Percentiles rank a stretch among this genome's conserved stretches.
phyloP scores from a whole-genome alignment of 345 rosid genomes.

The Alliaria petiolata region DNA sequence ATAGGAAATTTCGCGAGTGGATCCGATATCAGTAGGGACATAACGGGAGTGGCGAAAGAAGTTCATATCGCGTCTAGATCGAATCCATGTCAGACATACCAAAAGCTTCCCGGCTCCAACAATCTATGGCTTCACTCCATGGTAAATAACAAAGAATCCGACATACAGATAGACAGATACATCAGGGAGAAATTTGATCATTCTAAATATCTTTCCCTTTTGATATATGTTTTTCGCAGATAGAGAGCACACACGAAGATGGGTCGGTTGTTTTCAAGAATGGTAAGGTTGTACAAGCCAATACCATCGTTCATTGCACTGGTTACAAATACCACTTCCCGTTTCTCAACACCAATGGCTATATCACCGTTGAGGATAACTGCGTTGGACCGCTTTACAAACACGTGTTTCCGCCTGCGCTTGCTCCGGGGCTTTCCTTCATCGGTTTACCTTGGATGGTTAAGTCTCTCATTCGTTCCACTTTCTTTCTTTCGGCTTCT shows the following conservation, averaged over 20 bases:
- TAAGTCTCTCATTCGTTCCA: conserved; percentile 6
- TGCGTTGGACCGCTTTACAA: conserved; percentile 80
- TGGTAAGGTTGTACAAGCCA: conserved; percentile 48
- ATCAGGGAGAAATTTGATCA: not conserved
- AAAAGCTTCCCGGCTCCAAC: conserved; percentile 42
- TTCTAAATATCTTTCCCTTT: not conserved
- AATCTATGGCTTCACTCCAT: conserved; percentile 77
- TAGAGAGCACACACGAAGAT: conserved; percentile 52
- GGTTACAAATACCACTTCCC: conserved; percentile 91
- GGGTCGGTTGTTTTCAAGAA: conserved; percentile 57
- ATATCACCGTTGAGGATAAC: conserved; percentile 66
- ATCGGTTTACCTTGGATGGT: conserved; percentile 90
- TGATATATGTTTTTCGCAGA: conserved; percentile 41
- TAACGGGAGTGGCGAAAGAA: conserved; percentile 67
- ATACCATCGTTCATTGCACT: conserved; percentile 73
- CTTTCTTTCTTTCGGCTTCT: not conserved
- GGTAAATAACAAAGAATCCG: conserved; percentile 35
- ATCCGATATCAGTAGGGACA: conserved; percentile 64
- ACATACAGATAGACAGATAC: not conserved
- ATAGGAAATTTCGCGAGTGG: conserved; percentile 72
- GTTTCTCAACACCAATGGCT: conserved; percentile 67
- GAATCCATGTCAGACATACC: conserved; percentile 44
- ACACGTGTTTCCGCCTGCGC: conserved; percentile 68
- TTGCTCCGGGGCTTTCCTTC: conserved; percentile 79
- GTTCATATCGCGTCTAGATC: conserved; percentile 69